Evolutionary conservation across 2,329 filamentous ascomycete species (phyloP), one percentile per base, ranked within the genome.

Genomic region (Sporothrix mexicana): DNA sequence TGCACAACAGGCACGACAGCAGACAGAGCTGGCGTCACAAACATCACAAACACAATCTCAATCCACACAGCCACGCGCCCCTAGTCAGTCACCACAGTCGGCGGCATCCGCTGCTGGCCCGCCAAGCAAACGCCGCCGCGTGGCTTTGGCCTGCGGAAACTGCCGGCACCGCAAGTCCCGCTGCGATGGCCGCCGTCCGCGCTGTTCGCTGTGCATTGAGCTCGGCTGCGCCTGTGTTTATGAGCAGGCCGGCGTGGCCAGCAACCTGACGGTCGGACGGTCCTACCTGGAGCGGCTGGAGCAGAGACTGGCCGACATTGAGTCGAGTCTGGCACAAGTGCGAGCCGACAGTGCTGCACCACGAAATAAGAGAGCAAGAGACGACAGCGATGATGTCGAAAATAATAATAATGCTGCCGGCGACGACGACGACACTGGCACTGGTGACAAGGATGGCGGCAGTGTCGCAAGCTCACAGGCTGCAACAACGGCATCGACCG

Each of bases 141-240:
- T 72, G 0, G 70, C 70, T 1, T 45, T 74, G 7, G 74, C 74
- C 8, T 75, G 74, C 13, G 53, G 66, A 30, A 55, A 45, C 15
- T 75, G 74, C 47, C 57, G 72, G 30, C 51, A 62, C 36, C 74
- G 74, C 2, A 75, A 75, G 68, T 73, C 72, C 0, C 47, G 72
- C 59, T 75, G 74, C 43, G 70, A 74, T 23, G 74, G 73, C 17
- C 13, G 25, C 10, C 67, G 74, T 17, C 73, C 74, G 10, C 57
- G 36, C 15, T 74, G 74, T 36, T 71, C 70, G 2, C 36, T 53
- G 2, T 75, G 74, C 36, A 68, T 17, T 7, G 67, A 71, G 9
- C 62, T 73, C 12, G 73, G 72, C 25, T 73, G 43, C 20, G 74
- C 69, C 13, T 75, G 74, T 41, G 62, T 66, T 7, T 75, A 75